Evolutionary conservation across 805 yeast species (phyloP).

Genomic region (Barnettozyma populi): DNA sequence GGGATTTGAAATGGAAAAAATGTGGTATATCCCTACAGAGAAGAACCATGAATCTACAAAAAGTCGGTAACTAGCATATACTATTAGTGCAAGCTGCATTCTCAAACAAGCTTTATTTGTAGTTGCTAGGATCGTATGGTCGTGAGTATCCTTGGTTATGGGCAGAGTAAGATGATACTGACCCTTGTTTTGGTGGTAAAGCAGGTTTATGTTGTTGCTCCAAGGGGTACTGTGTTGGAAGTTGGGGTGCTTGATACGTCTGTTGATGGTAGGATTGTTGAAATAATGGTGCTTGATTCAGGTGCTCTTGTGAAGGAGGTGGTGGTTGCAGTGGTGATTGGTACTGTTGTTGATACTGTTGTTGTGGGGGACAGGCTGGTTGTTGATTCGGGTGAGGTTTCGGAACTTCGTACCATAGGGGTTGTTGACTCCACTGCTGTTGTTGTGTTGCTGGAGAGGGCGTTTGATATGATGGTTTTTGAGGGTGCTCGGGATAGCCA

Average conservation of each 20-base stretch:
- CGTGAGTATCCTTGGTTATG: conserved; percentile 13
- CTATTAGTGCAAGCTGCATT: neutral
- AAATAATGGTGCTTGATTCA: neutral
- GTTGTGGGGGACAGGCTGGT: neutral
- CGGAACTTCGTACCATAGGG: conserved; percentile 7
- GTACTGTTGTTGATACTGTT: neutral
- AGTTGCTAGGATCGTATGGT: conserved; percentile 24
- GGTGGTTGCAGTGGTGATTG: conserved; percentile 18
- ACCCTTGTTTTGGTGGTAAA: conserved; percentile 11
- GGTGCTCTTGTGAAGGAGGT: conserved; percentile 4
- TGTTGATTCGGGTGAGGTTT: conserved; percentile 11
- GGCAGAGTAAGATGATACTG: conserved; percentile 21
- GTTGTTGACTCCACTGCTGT: conserved; percentile 6
- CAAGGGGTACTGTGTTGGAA: neutral
- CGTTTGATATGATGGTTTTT: conserved; percentile 1
- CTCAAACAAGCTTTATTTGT: conserved; percentile 1
- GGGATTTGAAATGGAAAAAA: conserved; percentile 6
- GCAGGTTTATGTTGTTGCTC: conserved; percentile 15
- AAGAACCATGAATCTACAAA: neutral
- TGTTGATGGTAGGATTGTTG: conserved; percentile 2
- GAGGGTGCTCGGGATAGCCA: neutral
- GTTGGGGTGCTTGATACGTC: neutral
- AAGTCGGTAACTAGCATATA: neutral
- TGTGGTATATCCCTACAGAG: conserved; percentile 10
- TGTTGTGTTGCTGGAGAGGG: neutral